Base-by-base conservation (phyloP, 768 basidiomycete genomes). In the Suillus tomentosus region DNA sequence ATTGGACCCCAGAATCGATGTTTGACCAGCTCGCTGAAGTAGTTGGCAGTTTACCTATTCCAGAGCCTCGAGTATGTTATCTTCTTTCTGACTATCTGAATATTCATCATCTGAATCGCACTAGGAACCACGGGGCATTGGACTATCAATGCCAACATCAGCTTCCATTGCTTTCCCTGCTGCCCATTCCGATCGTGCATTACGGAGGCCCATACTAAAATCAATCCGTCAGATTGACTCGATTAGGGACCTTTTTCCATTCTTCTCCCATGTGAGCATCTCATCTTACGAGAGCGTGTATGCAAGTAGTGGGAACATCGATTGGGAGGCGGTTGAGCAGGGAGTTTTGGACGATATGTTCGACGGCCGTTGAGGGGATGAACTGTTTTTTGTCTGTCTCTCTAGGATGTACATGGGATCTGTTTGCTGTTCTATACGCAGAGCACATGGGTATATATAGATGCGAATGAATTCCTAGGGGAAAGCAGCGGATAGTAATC, bases 271-370 rank as follows among this genome's bases (percentile, higher is more conserved):
- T 63, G 89, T 95, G 58, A 96, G 95, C 75, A 87, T 96, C 59
- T 81, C 89, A 5, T 90, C 91, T 11, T 99, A 95, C 73, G 95
- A 99, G 78, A 91, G 90, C 64, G 84, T 96, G 55, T 99, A 98
- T 74, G 85, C 86, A 8, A 90, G 90, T 67, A 86, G 85, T 15
- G 89, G 91, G 0, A 87, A 84, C 62, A 80, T 99, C 22, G 96
- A 99, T 72, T 96, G 94, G 95, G 89, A 87, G 39, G 88, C 87
- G 3, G 89, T 99, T 24, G 96, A 99, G 76, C 81, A 80, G 54
- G 87, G 89, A 6, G 75, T 99, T 54, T 78, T 91, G 76, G 84
- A 86, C 56, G 96, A 99, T 74, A 89, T 99, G 82, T 99, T 99
- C 72, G 95, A 98, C 66, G 87, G 87, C 63, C 83, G 87, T 72